phyloP scores from a whole-genome alignment of 306 rosid species.

The Gastrolobium bilobum region DNA sequence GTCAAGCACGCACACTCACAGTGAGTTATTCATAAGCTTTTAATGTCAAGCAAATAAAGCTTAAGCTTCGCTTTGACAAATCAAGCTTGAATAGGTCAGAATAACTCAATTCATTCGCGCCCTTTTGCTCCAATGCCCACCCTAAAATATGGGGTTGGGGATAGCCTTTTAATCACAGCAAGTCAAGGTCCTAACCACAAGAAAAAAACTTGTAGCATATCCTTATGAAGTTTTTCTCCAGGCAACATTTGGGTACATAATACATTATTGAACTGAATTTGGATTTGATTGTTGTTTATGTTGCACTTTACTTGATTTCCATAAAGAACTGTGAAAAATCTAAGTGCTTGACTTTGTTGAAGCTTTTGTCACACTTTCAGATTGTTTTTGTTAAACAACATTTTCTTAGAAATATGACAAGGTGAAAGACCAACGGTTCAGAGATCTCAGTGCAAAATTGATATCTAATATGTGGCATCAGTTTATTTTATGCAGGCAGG shows the following conservation, averaged over 20 bases:
- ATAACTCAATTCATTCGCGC: no score
- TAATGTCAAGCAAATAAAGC: no score
- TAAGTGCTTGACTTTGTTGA: neutral
- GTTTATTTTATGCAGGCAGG: neutral
- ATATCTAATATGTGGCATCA: neutral
- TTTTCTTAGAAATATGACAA: neutral
- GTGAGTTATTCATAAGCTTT: no score
- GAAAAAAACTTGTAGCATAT: neutral
- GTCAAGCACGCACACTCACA: no score
- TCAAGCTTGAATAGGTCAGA: no score
- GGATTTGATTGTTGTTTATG: neutral
- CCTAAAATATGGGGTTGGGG: neutral
- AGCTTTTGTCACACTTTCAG: neutral
- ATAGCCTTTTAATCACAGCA: neutral
- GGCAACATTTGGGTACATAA: neutral
- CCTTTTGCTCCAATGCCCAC: neutral
- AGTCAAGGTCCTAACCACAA: neutral
- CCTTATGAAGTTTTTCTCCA: neutral
- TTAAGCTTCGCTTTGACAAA: no score
- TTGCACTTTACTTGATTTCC: neutral
- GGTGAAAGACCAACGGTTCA: neutral
- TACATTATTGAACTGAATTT: slow-evolving; percentile 7
- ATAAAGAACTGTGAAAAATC: neutral
- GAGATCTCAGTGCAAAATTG: neutral
- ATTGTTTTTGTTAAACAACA: slow-evolving; percentile 2